Base-by-base conservation (phyloP, 441 rosid species). In the Arabidopsis hybrid region DNA sequence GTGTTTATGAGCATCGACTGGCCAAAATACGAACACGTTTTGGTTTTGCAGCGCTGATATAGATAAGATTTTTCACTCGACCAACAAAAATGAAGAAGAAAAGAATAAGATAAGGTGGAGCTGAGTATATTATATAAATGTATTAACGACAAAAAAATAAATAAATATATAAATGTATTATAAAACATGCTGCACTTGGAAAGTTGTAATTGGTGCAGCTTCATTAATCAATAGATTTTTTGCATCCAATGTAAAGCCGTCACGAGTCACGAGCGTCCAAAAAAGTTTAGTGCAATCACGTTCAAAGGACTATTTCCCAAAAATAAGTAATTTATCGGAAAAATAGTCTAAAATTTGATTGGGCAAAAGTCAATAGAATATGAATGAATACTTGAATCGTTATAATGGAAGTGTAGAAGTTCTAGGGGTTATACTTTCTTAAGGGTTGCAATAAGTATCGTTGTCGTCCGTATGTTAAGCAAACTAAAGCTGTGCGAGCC, bases 211-310 rank as follows among this genome's bases (percentile, higher is more conserved):
- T 62, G 75, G 75, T 46, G 18, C 17, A 29, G 32, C 9, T 55
- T 66, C 70, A 60, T 55, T 62, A 53, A 69, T 75, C 53, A 75
- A 62, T 61, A 38, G 14, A 43, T 47, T 35, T 55, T 49, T 49
- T 69, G 31, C 18, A 38, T 60, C 79, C 79, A 69, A 69, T 76
- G 60, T 0, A 49, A 39, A 13, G 55, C 46, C 18, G 71, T 63
- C 79, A 76, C 79, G 79, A 76, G 70, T 63, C 75, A 69, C 71
- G 60, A 76, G 39, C 47, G 31, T 55, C 75, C 79, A 76, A 76
- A 69, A 36, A 38, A 0, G 38, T 68, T 61, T 35, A 63, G 66
- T 47, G 74, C 69, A 55, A 51, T 76, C 79, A 76, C 71, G 79
- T 76, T 69, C 75, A 38, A 26, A 31, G 64, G 36, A 53, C 57